A percentile compares a stretch with the other conserved stretches of the same genome.
These are phyloP conservation scores for Phyllosticta citribraziliensis DNA, from an alignment of 2,329 filamentous ascomycete genomes.

Conservation along the genomic window DNA sequence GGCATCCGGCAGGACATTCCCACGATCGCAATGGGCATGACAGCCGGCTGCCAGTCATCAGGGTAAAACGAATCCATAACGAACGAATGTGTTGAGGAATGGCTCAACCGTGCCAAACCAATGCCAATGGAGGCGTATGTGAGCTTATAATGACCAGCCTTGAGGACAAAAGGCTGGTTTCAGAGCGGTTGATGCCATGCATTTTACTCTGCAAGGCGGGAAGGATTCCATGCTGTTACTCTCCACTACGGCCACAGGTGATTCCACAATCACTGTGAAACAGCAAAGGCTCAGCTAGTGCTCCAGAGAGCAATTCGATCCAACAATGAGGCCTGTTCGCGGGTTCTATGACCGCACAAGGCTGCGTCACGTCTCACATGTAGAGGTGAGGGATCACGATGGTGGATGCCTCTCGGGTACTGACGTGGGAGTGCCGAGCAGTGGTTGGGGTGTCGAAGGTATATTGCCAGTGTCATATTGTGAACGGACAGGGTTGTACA, in stretches of 20 bases:
- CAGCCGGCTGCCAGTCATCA: background rate
- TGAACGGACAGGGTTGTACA: background rate
- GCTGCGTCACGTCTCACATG: background rate
- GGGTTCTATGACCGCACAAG: background rate
- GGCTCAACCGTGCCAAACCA: background rate
- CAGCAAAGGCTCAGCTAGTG: background rate
- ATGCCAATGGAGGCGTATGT: background rate
- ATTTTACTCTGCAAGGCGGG: background rate
- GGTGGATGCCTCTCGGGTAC: background rate
- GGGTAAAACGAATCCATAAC: background rate
- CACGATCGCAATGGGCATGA: slow-evolving; percentile 24
- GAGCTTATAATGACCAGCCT: background rate
- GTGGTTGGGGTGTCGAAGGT: background rate
- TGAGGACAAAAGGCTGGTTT: background rate
- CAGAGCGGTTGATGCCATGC: background rate
- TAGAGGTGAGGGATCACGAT: background rate
- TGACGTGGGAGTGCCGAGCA: background rate
- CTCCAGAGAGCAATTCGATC: background rate
- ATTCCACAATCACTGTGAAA: background rate
- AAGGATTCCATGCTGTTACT: background rate
- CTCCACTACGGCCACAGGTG: background rate
- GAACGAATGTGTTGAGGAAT: background rate
- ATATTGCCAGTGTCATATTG: background rate
- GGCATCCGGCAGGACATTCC: slow-evolving; percentile 25
- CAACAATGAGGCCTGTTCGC: background rate